Evolutionary conservation across 306 rosid genomes (phyloP).

Genomic region (Quercus aquifolioides): DNA sequence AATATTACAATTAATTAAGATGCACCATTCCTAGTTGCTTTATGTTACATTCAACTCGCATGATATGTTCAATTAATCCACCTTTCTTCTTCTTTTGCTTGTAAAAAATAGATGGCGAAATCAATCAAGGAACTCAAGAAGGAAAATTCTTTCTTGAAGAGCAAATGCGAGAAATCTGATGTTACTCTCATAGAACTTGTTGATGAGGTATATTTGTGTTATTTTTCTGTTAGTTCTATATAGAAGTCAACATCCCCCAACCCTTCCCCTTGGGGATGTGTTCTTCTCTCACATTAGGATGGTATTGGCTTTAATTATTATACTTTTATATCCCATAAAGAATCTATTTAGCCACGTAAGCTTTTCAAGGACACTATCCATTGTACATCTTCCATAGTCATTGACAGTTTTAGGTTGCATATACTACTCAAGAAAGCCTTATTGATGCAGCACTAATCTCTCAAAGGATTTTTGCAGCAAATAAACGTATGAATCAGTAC

Average conservation of each 20-base stretch:
- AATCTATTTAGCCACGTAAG: not conserved
- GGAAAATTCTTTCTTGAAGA: slow-evolving; percentile 89
- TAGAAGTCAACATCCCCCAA: not conserved
- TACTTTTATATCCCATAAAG: not conserved
- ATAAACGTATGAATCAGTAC: too few relatives aligned
- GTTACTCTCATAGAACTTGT: slow-evolving; percentile 75
- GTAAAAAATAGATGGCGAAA: slow-evolving; percentile 72
- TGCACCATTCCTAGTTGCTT: slow-evolving; percentile 20
- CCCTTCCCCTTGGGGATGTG: not conserved
- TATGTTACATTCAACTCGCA: not conserved
- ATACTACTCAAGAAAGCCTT: not conserved
- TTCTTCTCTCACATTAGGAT: not conserved
- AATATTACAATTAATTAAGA: slow-evolving; percentile 8
- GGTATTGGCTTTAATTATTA: not conserved
- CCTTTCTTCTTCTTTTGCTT: slow-evolving; percentile 22
- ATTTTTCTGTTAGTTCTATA: not conserved
- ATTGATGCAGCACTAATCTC: too few relatives aligned
- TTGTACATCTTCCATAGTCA: not conserved
- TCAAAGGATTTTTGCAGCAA: too few relatives aligned
- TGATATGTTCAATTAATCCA: slow-evolving; percentile 11
- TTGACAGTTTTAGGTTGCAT: not conserved
- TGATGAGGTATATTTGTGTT: slow-evolving; percentile 62
- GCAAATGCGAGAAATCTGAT: slow-evolving; percentile 85
- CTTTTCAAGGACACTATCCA: not conserved
- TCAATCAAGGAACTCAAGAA: slow-evolving; percentile 92